Evolutionary conservation across 768 basidiomycete species (phyloP), one percentile per base, ranked within the genome.

Genomic region (Vararia minispora): DNA sequence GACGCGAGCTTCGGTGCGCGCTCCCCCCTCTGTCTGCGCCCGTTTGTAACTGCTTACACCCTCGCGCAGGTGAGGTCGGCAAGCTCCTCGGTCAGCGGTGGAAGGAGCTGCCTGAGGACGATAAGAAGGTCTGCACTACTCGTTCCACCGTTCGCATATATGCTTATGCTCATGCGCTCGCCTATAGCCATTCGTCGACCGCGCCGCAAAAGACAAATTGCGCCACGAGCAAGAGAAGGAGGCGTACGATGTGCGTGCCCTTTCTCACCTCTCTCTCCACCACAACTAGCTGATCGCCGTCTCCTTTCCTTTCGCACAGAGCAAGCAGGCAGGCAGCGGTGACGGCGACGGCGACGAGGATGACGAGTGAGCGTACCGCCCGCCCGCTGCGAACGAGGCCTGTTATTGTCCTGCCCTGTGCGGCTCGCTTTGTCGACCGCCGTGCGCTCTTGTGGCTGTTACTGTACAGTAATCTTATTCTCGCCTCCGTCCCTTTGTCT

Each of bases 1-100:
- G 88, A 91, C 42, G 90, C 88, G 21, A 72, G 81, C 40, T 98
- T 97, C 55, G 92, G 91, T 85, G 48, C 48, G 70, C 46, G 22
- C 44, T 14, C 12, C 21, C 32, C 16, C 26, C 11, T 27, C 13
- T 39, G 6, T 31, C n/a, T 40, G 27, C 38, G 22, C 32, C 35
- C 51, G 39, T 28, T 42, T 33, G 37, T 37, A 28, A 32, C 47
- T 28, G 28, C 42, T 9, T 39, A 16, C 28, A 44, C 18, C 33
- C 27, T 26, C 33, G 35, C 40, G 22, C 55, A 88, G 87, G 88
- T 47, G 89, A 94, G 59, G 74, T 95, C 42, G 94, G 92, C 51
- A 95, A 91, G 64, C 71, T 95, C 32, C 78, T 98, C 42, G 94
- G 94, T 28, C 81, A 82, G 36, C 91, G 90, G 64, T 98, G 94